Percentiles rank a stretch among this genome's conserved stretches.
These are phyloP conservation scores for Globisporangium echinulatum DNA, from an alignment of 352 stramenopile species.

Conservation along the genomic window DNA sequence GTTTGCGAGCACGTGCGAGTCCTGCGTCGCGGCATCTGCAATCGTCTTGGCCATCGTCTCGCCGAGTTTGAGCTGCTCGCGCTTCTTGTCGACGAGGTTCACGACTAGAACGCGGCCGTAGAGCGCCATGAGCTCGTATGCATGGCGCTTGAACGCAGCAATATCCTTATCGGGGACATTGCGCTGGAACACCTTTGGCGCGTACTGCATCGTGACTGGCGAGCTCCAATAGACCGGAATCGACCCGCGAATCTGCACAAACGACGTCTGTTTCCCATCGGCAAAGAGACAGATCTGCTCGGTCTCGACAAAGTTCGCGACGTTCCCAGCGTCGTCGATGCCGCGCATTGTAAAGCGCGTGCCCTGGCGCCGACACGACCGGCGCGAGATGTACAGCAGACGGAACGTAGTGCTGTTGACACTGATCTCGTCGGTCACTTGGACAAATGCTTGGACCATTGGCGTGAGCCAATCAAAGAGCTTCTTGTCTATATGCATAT, in stretches of 20 bases:
- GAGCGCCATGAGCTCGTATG: constrained; percentile 53
- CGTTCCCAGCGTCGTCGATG: constrained; percentile 85
- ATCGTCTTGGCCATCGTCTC: constrained; percentile 83
- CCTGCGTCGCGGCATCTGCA: constrained; percentile 32
- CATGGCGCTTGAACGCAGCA: constrained; percentile 46
- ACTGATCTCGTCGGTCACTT: constrained; percentile 38
- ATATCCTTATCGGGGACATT: constrained; percentile 36
- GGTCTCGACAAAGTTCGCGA: constrained; percentile 95
- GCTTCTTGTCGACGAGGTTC: constrained; percentile 95
- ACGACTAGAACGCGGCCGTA: constrained; percentile 85
- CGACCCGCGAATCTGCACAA: constrained; percentile 89
- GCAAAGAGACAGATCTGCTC: constrained; percentile 89
- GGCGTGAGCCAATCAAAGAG: constrained; percentile 74
- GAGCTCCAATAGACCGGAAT: constrained; percentile 94
- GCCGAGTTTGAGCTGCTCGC: constrained; percentile 90
- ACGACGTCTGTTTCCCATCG: constrained; percentile 49
- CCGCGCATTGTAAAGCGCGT: constrained; percentile 91
- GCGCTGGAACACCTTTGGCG: constrained; percentile 78
- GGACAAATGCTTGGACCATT: constrained; percentile 70
- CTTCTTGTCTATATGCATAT: constrained; percentile 50
- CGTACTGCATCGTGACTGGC: constrained; percentile 90
- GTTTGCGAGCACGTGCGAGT: constrained; percentile 59
- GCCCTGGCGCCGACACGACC: constrained; percentile 78
- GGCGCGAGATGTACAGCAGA: constrained; percentile 67
- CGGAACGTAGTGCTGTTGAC: constrained; percentile 49